A percentile compares a stretch with the other conserved stretches of the same genome.
Conservation (phyloP, 1,284 basidiomycete genomes). For the Moesziomyces antarcticus region DNA sequence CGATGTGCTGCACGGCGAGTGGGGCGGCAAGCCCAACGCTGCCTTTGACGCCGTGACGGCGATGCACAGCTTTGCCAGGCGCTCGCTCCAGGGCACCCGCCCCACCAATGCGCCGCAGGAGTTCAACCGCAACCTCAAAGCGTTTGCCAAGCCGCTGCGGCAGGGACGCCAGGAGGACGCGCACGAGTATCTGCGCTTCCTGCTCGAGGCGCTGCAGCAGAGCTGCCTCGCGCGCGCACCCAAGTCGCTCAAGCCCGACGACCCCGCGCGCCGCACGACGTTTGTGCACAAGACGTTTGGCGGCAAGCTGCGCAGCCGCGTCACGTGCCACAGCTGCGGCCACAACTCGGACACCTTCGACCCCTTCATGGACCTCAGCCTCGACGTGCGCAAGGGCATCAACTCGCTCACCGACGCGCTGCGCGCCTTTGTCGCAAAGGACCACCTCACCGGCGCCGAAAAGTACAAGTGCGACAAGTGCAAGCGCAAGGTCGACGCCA, state of each 20-base stretch:
- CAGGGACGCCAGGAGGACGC: constrained; percentile 95
- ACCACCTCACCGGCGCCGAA: constrained; percentile 86
- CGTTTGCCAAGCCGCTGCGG: constrained; percentile 89
- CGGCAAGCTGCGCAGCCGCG: constrained; percentile 88
- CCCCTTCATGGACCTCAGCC: constrained; percentile 85
- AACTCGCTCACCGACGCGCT: constrained; percentile 80
- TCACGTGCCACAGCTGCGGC: constrained; percentile 84
- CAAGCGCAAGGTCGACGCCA: constrained; percentile 85
- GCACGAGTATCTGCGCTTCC: constrained; percentile 96
- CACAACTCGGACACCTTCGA: constrained; percentile 97
- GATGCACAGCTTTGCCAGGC: constrained; percentile 75
- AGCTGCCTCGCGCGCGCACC: constrained; percentile 79
- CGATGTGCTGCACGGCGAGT: constrained; percentile 70
- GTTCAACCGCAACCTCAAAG: constrained; percentile 69
- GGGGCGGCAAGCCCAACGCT: constrained; percentile 45
- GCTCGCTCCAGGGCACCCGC: constrained; percentile 34
- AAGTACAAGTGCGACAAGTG: constrained; percentile 99
- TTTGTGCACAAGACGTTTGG: constrained; percentile 96
- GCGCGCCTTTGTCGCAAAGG: constrained; percentile 82
- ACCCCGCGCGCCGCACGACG: constrained; percentile 81
- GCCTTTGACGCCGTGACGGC: constrained; percentile 55
- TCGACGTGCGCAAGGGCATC: constrained; percentile 71
- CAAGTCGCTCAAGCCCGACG: constrained; percentile 72
- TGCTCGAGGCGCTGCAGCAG: constrained; percentile 89
- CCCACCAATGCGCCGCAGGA: constrained; percentile 47